Percentiles rank a stretch among this genome's conserved stretches.
phyloP scores from a whole-genome alignment of 257 asterid genomes.

The Ilex asprella region DNA sequence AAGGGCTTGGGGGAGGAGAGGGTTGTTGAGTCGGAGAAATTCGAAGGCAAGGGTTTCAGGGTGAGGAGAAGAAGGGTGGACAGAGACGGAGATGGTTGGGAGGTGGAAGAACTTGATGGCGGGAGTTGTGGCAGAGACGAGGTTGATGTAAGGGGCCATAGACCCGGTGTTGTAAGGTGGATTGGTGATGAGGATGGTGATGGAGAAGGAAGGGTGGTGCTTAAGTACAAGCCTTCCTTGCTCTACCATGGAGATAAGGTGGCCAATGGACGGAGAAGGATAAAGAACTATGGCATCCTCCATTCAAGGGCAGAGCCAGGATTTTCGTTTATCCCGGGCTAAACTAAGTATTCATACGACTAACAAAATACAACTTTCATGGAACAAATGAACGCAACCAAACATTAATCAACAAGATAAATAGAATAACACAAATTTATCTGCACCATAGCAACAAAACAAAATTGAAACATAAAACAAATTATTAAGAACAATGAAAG shows the following conservation, averaged over 20 bases:
- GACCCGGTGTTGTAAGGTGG: conserved; percentile 44
- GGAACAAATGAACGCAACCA: no score
- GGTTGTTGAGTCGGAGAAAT: conserved; percentile 28
- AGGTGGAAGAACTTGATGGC: conserved; percentile 57
- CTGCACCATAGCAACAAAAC: no score
- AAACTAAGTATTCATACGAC: no score
- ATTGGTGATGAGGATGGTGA: conserved; percentile 27
- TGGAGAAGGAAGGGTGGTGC: conserved; percentile 31
- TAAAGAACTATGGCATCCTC: conserved; percentile 32
- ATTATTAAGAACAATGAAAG: no score
- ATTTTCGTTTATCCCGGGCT: no score
- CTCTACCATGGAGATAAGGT: conserved; percentile 69
- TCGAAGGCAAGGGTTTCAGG: conserved; percentile 37
- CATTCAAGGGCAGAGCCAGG: no score
- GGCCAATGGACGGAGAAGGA: conserved; percentile 74
- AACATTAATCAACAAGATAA: no score
- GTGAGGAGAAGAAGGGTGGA: conserved; percentile 28
- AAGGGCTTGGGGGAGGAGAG: conserved; percentile 42
- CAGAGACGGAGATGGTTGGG: conserved; percentile 28
- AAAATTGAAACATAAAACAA: no score
- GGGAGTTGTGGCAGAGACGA: conserved; percentile 40
- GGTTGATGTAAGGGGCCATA: conserved; percentile 42
- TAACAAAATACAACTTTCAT: no score
- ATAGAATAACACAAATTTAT: no score
- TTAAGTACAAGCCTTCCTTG: conserved; percentile 48